These are phyloP conservation scores for Yamadazyma sp. DNA, from an alignment of 1,139 yeast genomes.

Conservation along the genomic window DNA sequence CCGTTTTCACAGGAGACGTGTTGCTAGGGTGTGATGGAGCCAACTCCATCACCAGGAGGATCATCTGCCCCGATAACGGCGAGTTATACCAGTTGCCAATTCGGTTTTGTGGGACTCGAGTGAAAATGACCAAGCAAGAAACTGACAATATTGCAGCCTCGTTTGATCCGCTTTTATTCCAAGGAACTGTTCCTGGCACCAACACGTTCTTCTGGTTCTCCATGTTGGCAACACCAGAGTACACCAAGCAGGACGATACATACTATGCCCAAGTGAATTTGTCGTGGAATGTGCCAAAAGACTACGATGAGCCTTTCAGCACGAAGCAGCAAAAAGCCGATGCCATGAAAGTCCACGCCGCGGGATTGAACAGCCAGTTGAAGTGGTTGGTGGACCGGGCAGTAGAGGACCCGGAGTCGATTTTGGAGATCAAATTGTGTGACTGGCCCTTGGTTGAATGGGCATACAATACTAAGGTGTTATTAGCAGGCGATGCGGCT, in stretches of 20 bases:
- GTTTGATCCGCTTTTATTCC: conserved; percentile 27
- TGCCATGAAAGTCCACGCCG: conserved; percentile 17
- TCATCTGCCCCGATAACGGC: conserved; percentile 19
- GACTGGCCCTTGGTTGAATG: conserved; percentile 20
- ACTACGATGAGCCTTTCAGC: conserved; percentile 16
- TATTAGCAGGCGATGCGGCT: conserved; percentile 17
- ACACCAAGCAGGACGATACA: conserved; percentile 13
- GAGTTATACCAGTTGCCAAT: conserved; percentile 22
- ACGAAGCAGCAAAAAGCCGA: conserved; percentile 17
- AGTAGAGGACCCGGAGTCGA: conserved; percentile 12
- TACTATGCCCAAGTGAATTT: conserved; percentile 22
- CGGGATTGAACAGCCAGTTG: conserved; percentile 16
- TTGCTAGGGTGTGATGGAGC: conserved; percentile 26
- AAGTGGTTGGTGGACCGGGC: conserved; percentile 18
- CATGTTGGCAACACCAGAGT: conserved; percentile 23
- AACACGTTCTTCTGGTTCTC: conserved; percentile 29
- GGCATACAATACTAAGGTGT: conserved; percentile 8
- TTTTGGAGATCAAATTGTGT: conserved; percentile 18
- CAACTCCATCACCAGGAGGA: conserved; percentile 20
- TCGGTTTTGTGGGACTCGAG: conserved; percentile 25
- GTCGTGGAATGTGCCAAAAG: conserved; percentile 18
- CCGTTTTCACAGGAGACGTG: conserved; percentile 19
- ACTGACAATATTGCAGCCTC: conserved; percentile 14
- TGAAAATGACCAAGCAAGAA: conserved; percentile 21
- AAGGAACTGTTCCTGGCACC: conserved; percentile 25